Evolutionary conservation across 352 stramenopile species (phyloP), one percentile per base, ranked within the genome.

Genomic region (Globisporangium canariense): DNA sequence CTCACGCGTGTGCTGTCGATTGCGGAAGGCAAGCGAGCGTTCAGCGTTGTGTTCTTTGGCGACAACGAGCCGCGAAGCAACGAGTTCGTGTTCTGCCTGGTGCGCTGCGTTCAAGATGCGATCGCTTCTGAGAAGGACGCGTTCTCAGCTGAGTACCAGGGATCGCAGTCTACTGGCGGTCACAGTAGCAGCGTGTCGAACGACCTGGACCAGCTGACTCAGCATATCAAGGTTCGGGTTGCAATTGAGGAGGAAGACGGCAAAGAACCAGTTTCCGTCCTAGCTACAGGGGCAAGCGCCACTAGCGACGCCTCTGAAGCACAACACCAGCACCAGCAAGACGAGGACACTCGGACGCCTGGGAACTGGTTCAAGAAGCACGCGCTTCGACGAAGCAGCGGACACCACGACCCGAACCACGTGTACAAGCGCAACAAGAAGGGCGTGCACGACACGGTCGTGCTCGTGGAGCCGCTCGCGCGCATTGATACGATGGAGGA

Each of bases 401-500:
- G 46, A 25, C 10, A 46, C 18, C 46, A 62, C 13, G 40, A 57
- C 18, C 9, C 55, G 8, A 53, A 56, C n/a, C 22, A 57, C 16
- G 9, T 64, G 53, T 72, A 81, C 54, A 75, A 73, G 22, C 58
- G 64, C 4, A 86, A 80, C 58, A 75, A 76, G 43, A 62, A 71
- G 13, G 43, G 56, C 4, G 76, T 91, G 1, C 79, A 89, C 34
- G 78, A 91, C 28, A 89, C 84, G 0, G 76, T 93, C 32, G 84
- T 93, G 53, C 63, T 93, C 0, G 84, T 93, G 10, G 84, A 93
- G 40, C 84, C 84, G 14, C 75, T 93, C 36, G 84, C 84, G 20
- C 72, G 84, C 14, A 84, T 93, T 41, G 81, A 90, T 51, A 91
- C 84, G 34, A 90, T 93, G 55, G 81, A 93, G 53, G 80, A 87